Base-by-base conservation (phyloP, 495 filamentous ascomycete genomes). In the Trichoderma gamsii region DNA sequence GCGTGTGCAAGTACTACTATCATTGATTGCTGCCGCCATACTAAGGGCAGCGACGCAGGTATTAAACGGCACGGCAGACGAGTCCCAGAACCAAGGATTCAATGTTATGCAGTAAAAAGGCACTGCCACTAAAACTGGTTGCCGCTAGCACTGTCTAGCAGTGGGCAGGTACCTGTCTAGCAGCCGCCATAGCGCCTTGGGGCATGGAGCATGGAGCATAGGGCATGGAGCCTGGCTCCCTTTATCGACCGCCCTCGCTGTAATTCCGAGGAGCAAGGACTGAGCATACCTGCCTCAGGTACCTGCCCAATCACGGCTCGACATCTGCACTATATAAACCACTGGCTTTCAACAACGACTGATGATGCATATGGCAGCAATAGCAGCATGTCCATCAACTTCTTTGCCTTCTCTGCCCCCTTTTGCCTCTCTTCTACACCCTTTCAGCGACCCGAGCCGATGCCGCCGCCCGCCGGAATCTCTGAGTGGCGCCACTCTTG, bases 381-480 rank as follows among this genome's bases (percentile, higher is more conserved):
- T 5, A 38, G 35, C 35, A 38, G 35, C 35, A 38, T 9, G 35
- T 38, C 35, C 35, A 9, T 38, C 35, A 38, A 6, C 7, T 38
- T 38, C 35, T 7, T 38, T 38, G 35, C 35, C 35, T 38, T 38
- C 35, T 38, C 8, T 38, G 5, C 35, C 35, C 35, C 35, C 44
- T 49, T 49, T n/a, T 15, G 13, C 44, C 12, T 32, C 13, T 25
- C 8, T 61, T 61, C 56, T 61, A 25, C 56, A 61, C 29, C 25
- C 56, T 35, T 21, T 35, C 56, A 16, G 25, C 56, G 56, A 61
- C 56, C 56, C 56, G 56, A 61, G 11, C 56, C 56, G 56, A 61
- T 25, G 56, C 56, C 56, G 56, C 56, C 56, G 56, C 27, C 56
- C 56, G 25, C 56, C 56, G 56, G 56, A 61, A 61, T 32, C 35